Conservation (phyloP, 2,329 filamentous ascomycete species). For the Harringtonia aguacate region DNA sequence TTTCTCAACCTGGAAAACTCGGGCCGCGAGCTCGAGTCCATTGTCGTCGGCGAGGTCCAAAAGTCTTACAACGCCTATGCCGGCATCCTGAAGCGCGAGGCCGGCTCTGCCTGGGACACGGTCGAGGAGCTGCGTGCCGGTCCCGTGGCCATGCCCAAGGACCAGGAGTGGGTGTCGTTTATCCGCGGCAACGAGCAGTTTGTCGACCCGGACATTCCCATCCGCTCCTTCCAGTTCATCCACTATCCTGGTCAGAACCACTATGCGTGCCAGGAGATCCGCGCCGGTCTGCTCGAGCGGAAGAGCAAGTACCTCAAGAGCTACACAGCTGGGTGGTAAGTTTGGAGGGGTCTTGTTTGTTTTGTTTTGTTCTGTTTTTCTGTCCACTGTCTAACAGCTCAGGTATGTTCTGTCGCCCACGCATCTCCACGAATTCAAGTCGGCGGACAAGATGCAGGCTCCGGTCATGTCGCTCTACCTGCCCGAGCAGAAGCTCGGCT, state of each 20-base stretch:
- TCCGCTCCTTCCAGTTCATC: conserved; percentile 72
- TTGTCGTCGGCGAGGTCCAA: conserved; percentile 94
- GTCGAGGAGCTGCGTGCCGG: conserved; percentile 75
- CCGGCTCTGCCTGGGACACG: conserved; percentile 66
- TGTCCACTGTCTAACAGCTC: no score
- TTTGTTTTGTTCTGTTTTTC: neutral
- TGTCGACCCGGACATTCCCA: conserved; percentile 70
- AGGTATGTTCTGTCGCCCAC: conserved; percentile 92
- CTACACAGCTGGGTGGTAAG: conserved; percentile 93
- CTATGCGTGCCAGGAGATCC: conserved; percentile 69
- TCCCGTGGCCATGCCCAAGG: conserved; percentile 86
- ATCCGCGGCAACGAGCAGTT: conserved; percentile 74
- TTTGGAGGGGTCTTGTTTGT: conserved; percentile 34
- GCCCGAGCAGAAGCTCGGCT: conserved; percentile 89
- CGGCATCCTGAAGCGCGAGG: conserved; percentile 82
- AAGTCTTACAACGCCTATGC: conserved; percentile 95
- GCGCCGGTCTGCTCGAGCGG: conserved; percentile 83
- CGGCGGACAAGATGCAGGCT: conserved; percentile 82
- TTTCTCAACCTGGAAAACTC: conserved; percentile 92
- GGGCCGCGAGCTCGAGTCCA: conserved; percentile 87
- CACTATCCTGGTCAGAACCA: conserved; percentile 87
- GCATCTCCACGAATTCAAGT: conserved; percentile 97
- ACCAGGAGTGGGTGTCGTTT: conserved; percentile 82
- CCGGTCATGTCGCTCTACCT: conserved; percentile 96
- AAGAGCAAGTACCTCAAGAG: conserved; percentile 99